Conservation (phyloP, 768 basidiomycete genomes). For the Tylopilus felleus region DNA sequence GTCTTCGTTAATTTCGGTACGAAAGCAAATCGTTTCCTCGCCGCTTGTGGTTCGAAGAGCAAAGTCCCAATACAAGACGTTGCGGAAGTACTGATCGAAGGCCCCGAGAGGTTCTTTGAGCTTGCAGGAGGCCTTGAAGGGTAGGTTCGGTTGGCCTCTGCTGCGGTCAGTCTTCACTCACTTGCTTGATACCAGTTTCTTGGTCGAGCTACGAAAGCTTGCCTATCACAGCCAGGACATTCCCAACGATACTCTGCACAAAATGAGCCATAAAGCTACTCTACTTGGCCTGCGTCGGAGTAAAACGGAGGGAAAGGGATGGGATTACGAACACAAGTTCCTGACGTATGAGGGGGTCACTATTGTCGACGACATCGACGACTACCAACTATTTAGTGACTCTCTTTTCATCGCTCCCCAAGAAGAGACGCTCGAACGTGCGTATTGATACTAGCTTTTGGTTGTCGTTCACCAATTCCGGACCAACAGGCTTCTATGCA, state of each 20-base stretch:
- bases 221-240: constrained; percentile 56
- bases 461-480: background rate
- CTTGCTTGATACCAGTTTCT: constrained; percentile 48
- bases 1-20: constrained; percentile 81
- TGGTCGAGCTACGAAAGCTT: constrained; percentile 77
- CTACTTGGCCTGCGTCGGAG: constrained; percentile 67
- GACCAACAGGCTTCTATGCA: constrained; percentile 60
- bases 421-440: constrained; percentile 83
- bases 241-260: constrained; percentile 44
- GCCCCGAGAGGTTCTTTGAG: constrained; percentile 65
- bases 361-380: constrained; percentile 78
- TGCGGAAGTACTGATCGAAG: constrained; percentile 55
- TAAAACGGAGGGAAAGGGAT: constrained; percentile 50
- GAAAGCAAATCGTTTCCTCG: constrained; percentile 74
- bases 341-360: constrained; percentile 61
- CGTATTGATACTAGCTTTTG: background rate
- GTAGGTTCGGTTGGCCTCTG: constrained; percentile 38
- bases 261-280: constrained; percentile 65
- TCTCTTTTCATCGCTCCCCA: constrained; percentile 72
- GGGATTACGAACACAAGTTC: constrained; percentile 65
- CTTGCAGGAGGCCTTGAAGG: constrained; percentile 60
- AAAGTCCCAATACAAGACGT: constrained; percentile 82
- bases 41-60: constrained; percentile 75
- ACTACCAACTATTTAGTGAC: constrained; percentile 70
- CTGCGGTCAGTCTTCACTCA: background rate